Evolutionary conservation across 2,329 filamentous ascomycete genomes (phyloP).

Genomic region (Pseudogymnoascus sp.): DNA sequence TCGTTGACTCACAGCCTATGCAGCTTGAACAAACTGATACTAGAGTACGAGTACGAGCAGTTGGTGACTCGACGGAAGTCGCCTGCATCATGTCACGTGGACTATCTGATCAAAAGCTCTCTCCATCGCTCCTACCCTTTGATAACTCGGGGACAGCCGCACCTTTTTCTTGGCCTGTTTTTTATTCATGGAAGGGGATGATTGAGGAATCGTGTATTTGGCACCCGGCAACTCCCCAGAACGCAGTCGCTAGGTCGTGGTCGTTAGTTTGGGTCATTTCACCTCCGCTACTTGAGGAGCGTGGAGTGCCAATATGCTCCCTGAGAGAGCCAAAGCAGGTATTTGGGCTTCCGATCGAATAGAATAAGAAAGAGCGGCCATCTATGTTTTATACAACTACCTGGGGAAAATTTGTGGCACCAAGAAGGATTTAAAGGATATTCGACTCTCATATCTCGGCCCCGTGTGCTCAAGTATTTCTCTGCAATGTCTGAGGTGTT

Average conservation of each 20-base stretch:
- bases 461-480: neutral
- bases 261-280: neutral
- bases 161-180: neutral
- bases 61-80: neutral
- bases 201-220: neutral
- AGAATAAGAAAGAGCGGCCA: neutral
- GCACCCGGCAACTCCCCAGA: too few relatives aligned
- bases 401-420: neutral
- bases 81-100: neutral
- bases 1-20: neutral
- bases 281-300: too few relatives aligned
- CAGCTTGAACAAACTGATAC: neutral
- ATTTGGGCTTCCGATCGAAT: neutral
- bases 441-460: neutral
- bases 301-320: neutral
- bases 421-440: neutral
- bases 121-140: neutral
- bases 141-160: neutral
- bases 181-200: neutral
- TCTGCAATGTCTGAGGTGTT: neutral
- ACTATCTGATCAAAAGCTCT: neutral
- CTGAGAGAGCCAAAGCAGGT: neutral
- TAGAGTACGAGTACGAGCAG: conserved; percentile 1
- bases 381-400: neutral
- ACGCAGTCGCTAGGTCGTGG: neutral